A percentile compares a stretch with the other conserved stretches of the same genome.
Evolutionary conservation across 352 stramenopile species (phyloP).

Genomic region (Globisporangium rhizosaccharum): DNA sequence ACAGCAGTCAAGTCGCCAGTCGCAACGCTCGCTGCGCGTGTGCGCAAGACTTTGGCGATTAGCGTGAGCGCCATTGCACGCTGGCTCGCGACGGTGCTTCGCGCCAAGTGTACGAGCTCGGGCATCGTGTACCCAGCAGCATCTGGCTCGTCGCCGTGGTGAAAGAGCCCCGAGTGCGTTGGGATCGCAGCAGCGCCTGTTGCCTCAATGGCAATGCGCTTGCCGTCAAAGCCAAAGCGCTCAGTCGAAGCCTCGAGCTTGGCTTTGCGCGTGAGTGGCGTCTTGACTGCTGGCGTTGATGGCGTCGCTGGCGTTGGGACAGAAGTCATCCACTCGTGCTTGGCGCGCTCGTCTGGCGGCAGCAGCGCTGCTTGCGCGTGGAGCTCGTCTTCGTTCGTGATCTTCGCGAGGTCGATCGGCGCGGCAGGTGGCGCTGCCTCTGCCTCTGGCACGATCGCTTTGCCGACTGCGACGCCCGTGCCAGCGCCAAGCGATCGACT

Average conservation of each 20-base stretch:
- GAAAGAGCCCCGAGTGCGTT: slow-evolving; percentile 65
- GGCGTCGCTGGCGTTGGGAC: neutral
- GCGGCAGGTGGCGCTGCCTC: neutral
- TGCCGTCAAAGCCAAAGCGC: slow-evolving; percentile 67
- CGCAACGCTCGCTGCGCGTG: slow-evolving; percentile 28
- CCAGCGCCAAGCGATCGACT: slow-evolving; percentile 5
- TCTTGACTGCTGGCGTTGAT: neutral
- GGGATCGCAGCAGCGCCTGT: slow-evolving; percentile 14
- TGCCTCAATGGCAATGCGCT: slow-evolving; percentile 15
- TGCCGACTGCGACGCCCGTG: neutral
- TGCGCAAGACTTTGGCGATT: slow-evolving; percentile 55
- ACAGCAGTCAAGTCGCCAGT: slow-evolving; percentile 7
- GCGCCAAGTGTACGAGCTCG: slow-evolving; percentile 66
- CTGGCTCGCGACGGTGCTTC: slow-evolving; percentile 67
- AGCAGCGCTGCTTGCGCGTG: slow-evolving; percentile 34
- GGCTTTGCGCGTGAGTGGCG: slow-evolving; percentile 6
- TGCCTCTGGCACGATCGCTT: neutral
- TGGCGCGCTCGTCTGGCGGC: slow-evolving; percentile 61
- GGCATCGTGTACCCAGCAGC: slow-evolving; percentile 66
- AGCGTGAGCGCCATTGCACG: slow-evolving; percentile 57
- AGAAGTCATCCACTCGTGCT: slow-evolving; percentile 70
- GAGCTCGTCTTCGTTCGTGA: slow-evolving; percentile 65
- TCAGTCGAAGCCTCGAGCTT: slow-evolving; percentile 33
- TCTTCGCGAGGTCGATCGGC: slow-evolving; percentile 36
- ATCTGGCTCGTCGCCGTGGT: slow-evolving; percentile 73